Base-by-base conservation (phyloP, 371 early-diverging fungal species). In the Actinomortierella wolfii region DNA sequence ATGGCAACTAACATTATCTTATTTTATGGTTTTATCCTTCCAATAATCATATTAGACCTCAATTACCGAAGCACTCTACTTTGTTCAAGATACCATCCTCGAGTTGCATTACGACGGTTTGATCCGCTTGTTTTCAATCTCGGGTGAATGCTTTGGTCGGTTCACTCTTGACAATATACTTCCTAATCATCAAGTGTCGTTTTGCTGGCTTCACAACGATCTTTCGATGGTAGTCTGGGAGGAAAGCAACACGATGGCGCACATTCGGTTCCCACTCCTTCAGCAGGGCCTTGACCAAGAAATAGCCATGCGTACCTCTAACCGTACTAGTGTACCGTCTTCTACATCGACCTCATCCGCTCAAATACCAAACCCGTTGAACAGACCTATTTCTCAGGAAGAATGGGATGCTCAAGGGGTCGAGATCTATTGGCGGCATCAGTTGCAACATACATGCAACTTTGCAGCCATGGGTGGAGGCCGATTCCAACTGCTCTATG, bases 381-480 rank as follows among this genome's bases (percentile, higher is more conserved):
- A 48, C 14, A 58, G 74, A 7, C 64, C 56, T 25, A 73, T 73
- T 54, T 49, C 67, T 2, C 74, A 73, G 42, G 67, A 62, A 42
- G 74, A 73, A 29, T 73, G 74, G 74, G 67, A 66, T 51, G 45
- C 56, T 24, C 74, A 73, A 26, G 74, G 74, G 0, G 74, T 67
- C 1, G 74, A 73, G 47, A 51, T 73, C 24, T 73, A 62, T 46
- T 73, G 74, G 74, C 62, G 74, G 3, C 74, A 73, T 44, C 74
- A 67, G 42, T 25, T 73, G 50, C 51, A 62, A 28, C 74, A 73
- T 42, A 67, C 56, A 5, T 73, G 74, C 29, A 73, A 73, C 49
- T 73, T 73, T 63, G 74, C 74, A 1, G 74, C 74, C 24, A 86
- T 86, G 56, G 87, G 87, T 14, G 87, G 87, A 41, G 87, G 87